Evolutionary conservation across 2,329 filamentous ascomycete genomes (phyloP), one percentile per base, ranked within the genome.

Genomic region (Ophiostoma novo-ulmi): DNA sequence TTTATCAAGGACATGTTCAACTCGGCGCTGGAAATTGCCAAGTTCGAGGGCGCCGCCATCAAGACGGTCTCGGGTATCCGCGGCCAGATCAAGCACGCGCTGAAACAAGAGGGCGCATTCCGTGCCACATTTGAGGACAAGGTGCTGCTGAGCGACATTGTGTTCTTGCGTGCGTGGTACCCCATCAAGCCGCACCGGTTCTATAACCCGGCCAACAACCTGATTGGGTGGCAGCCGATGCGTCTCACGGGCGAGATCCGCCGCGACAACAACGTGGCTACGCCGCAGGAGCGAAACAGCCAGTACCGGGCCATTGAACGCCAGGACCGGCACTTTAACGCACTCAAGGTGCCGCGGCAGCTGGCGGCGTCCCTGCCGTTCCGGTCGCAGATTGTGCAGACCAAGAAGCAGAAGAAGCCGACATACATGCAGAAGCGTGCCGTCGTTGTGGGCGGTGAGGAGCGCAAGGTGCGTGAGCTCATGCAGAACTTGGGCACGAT

Each of bases 1-100:
- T 99, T 99, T 79, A 93, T 99, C 82, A 96, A 95, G 80, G 93
- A 97, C 81, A 99, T 99, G 95, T 99, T 99, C 85, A 93, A 88
- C 78, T 90, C 91, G 0, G 86, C 93, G 0, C 88, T 99, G 61
- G 95, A 99, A 79, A 95, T 99, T 74, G 94, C 95, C 77, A 99
- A 98, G 79, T 99, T 99, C 77, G 95, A 99, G 82, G 95, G 95
- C 71, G 95, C 95, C 11, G 89, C 92, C 70, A 94, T 99, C 81
- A 93, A 94, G 78, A 99, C 96, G 0, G 96, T 99, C 35, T 97
- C 94, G 0, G 96, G 96, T 69, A 89, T 99, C 73, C 88, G 95
- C 61, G 95, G 95, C 73, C 95, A 99, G 80, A 97, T 99, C 86
- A 99, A 99, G 83, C 90, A 93, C 73, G 94, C 95, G 0, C 85